Base-by-base conservation (phyloP, 2,329 filamentous ascomycete species). In the Mariannaea elegans region DNA sequence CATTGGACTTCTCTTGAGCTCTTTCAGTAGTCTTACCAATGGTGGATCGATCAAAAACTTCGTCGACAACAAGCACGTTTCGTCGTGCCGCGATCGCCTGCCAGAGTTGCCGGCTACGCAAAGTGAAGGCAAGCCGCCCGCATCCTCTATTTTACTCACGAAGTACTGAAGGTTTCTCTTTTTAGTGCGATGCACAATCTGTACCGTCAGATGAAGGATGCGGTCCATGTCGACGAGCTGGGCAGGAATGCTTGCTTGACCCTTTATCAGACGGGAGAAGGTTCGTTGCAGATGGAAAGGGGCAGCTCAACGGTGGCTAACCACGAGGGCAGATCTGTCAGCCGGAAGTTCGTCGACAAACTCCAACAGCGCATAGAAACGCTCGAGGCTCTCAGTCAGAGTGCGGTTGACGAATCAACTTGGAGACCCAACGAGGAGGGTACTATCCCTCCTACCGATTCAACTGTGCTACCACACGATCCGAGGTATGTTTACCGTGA, bases 361-460 rank as follows among this genome's bases (percentile, higher is more conserved):
- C 49, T 61, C 10, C 59, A 61, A n/a, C 59, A 57, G 29, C 59
- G 59, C 14, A 61, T 61, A 49, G 59, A 61, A 19, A 57, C 42
- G 9, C 59, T 61, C 7, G 59, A 61, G n/a, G 59, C 59, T 32
- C 47, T 49, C 9, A 61, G 49, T 24, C 42, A 48, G 16, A 38
- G 48, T 7, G n/a, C 31, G 1, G 10, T 7, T 14, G 24, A 21
- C 27, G 23, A 9, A 32, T 13, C 19, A 18, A 45, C 10, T 18
- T 55, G 27, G 29, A 16, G 24, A 50, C 21, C 8, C n/a, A 29
- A 47, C 9, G 50, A 56, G 29, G 38, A 41, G 16, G 38, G 16
- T 16, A 8, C 32, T 12, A 19, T 14, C 19, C 7, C 41, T 41
- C 16, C 34, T 7, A 12, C 32, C 3, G 14, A 41, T 14, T 4